These are phyloP conservation scores for Brasilioporus rufonigricans DNA, from an alignment of 768 basidiomycete species.

Conservation along the genomic window DNA sequence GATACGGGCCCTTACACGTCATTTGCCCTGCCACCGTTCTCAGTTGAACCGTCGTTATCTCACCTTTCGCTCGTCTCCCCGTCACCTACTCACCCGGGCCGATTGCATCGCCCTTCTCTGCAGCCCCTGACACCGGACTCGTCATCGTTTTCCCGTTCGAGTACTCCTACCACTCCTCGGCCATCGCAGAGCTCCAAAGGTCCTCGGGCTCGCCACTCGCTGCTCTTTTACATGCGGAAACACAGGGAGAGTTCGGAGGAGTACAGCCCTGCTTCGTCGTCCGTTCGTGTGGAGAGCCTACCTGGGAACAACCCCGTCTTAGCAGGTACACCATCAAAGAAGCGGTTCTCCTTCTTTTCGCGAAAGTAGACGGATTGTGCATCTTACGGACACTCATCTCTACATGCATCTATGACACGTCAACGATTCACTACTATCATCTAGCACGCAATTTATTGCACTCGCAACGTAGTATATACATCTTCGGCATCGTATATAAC, in stretches of 20 bases:
- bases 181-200: slow-evolving; percentile 26
- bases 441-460: slow-evolving; percentile 21
- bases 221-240: slow-evolving; percentile 34
- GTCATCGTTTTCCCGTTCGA: slow-evolving; percentile 31
- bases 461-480: slow-evolving; percentile 11
- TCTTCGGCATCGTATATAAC: slow-evolving; percentile 5
- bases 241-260: slow-evolving; percentile 14
- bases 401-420: slow-evolving; percentile 19
- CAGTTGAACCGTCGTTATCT: slow-evolving; percentile 22
- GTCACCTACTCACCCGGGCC: slow-evolving; percentile 13
- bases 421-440: slow-evolving; percentile 14
- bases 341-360: slow-evolving; percentile 30
- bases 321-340: slow-evolving; percentile 15
- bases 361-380: slow-evolving; percentile 25
- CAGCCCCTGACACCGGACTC: slow-evolving; percentile 31
- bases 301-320: slow-evolving; percentile 4
- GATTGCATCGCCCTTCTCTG: slow-evolving; percentile 23
- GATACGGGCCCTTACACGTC: slow-evolving; percentile 33
- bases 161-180: slow-evolving; percentile 28
- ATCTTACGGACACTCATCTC: slow-evolving; percentile 9
- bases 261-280: slow-evolving; percentile 26
- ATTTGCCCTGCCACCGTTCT: slow-evolving; percentile 28
- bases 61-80: slow-evolving; percentile 20
- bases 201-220: slow-evolving; percentile 26
- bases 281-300: slow-evolving; percentile 17